Conservation (phyloP, 2,329 filamentous ascomycete species). For the Tolypocladium nubicola region DNA sequence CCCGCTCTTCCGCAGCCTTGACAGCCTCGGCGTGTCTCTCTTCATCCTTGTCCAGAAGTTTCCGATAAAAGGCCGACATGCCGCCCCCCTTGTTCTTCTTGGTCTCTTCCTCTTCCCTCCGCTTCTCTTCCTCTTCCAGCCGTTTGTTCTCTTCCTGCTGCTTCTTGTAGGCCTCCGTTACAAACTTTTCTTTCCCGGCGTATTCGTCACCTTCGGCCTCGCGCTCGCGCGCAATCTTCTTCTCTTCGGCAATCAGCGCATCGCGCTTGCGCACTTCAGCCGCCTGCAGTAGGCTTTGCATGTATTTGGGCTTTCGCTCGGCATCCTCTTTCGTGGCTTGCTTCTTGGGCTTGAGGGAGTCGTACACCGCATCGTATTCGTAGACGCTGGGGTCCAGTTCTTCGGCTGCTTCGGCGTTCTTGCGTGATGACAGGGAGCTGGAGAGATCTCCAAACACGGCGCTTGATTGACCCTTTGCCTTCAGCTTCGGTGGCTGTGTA, state of each 20-base stretch:
- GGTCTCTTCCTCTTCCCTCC: conserved; percentile 52
- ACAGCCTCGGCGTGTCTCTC: conserved; percentile 58
- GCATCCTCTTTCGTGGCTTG: conserved; percentile 41
- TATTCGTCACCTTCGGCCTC: conserved; percentile 74
- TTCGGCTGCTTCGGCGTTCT: conserved; percentile 53
- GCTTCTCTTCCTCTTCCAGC: conserved; percentile 62
- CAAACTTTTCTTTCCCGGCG: conserved; percentile 76
- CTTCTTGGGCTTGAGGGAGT: conserved; percentile 60
- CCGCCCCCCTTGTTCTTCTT: conserved; percentile 54
- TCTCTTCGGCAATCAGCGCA: conserved; percentile 68
- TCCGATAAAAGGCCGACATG: conserved; percentile 71
- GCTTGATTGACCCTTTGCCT: conserved; percentile 28
- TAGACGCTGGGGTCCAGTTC: conserved; percentile 65
- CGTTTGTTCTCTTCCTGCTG: conserved; percentile 67
- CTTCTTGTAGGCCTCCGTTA: conserved; percentile 71
- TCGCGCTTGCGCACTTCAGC: conserved; percentile 71
- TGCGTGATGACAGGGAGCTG: conserved; percentile 49
- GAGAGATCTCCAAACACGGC: conserved; percentile 56
- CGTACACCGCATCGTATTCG: conserved; percentile 77
- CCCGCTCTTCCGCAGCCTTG: conserved; percentile 51
- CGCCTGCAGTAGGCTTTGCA: conserved; percentile 61
- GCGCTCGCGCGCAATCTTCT: conserved; percentile 65
- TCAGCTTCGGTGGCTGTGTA: conserved; percentile 30
- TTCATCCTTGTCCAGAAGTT: conserved; percentile 61
- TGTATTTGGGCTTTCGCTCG: conserved; percentile 65